Conservation (phyloP, 768 basidiomycete genomes). For the Cantharellus anzutake region DNA sequence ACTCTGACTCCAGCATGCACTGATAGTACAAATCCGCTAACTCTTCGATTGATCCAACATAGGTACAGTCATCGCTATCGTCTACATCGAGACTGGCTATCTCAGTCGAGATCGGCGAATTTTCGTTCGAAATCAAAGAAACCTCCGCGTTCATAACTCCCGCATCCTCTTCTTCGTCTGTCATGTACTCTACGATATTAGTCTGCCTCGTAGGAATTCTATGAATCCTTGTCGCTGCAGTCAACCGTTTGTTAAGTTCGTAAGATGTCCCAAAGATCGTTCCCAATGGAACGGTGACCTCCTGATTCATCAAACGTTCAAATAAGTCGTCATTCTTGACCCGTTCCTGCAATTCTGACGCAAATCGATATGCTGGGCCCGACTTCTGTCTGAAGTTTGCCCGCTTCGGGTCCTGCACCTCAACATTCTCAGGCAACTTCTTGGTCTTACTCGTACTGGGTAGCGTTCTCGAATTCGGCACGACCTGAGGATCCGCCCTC, state of each 20-base stretch:
- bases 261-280: not conserved
- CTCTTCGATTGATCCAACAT: not conserved
- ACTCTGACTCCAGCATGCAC: not conserved
- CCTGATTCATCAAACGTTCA: not conserved
- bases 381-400: not conserved
- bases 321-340: not conserved
- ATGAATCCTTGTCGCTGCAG: too few species aligned
- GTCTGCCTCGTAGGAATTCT: too few species aligned
- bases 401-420: not conserved
- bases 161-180: too few species aligned
- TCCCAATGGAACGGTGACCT: not conserved
- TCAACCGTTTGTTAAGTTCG: too few species aligned
- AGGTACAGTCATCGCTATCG: not conserved
- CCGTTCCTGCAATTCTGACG: not conserved
- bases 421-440: not conserved
- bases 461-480: not conserved
- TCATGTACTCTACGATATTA: too few species aligned
- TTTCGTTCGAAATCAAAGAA: not conserved
- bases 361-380: not conserved
- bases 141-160: not conserved
- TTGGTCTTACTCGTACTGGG: not conserved
- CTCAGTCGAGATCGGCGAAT: not conserved
- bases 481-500: not conserved
- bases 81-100: not conserved
- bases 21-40: not conserved